A percentile compares a stretch with the other conserved stretches of the same genome.
Conservation (phyloP, 2,329 filamentous ascomycete species). For the Metarhizium anisopliae region DNA sequence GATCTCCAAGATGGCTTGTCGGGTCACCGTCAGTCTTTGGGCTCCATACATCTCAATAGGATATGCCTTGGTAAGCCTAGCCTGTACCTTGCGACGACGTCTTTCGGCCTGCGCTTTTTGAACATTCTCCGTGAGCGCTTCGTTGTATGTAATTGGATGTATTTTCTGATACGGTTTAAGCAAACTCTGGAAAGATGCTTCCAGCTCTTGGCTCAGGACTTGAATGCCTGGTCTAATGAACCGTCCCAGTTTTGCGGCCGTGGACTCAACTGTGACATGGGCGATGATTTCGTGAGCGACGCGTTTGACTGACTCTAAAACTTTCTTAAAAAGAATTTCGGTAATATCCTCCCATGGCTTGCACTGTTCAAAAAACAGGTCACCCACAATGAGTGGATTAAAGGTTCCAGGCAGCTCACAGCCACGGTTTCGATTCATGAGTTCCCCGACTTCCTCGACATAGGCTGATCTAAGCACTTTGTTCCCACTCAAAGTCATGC, state of each 20-base stretch:
- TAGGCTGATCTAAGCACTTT: conserved; percentile 8
- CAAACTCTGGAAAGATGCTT: conserved; percentile 33
- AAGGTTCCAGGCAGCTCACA: conserved; percentile 53
- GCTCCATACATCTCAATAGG: neutral
- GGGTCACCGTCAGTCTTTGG: neutral
- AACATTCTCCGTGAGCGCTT: conserved; percentile 32
- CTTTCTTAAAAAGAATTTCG: neutral
- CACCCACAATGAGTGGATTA: conserved; percentile 47
- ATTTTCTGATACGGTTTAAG: conserved; percentile 30
- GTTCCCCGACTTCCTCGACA: conserved; percentile 9
- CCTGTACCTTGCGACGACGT: neutral
- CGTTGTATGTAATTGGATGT: conserved; percentile 46
- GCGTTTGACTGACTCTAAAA: conserved; percentile 6
- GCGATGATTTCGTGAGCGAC: conserved; percentile 1
- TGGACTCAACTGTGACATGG: conserved; percentile 11
- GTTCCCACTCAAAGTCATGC: neutral
- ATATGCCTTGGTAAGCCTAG: conserved; percentile 4
- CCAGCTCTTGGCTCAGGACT: conserved; percentile 16
- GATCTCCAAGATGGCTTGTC: neutral
- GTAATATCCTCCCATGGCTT: conserved; percentile 42
- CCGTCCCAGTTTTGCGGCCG: conserved; percentile 6
- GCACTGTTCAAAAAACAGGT: conserved; percentile 54
- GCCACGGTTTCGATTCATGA: conserved; percentile 16
- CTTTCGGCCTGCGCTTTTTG: conserved; percentile 16
- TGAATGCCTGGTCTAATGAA: conserved; percentile 12